Conservation (phyloP, 1,284 basidiomycete species). For the Malassezia furfur region DNA sequence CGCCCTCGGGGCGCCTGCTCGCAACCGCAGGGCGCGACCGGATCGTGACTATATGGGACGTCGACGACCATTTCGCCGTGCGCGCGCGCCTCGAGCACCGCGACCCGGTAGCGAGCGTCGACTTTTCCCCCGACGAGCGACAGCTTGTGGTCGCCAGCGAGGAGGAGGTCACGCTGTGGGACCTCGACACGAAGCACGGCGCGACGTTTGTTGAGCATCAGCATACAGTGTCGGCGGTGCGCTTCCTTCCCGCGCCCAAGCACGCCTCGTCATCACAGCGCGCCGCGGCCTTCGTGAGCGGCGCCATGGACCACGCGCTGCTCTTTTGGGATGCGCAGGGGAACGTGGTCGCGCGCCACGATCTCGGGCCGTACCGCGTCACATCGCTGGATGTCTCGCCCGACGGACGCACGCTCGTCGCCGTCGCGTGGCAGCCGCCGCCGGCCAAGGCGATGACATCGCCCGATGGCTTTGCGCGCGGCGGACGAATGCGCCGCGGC, state of each 20-base stretch:
- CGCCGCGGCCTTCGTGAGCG: slow-evolving; percentile 68
- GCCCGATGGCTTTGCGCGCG: not conserved
- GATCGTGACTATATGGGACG: slow-evolving; percentile 72
- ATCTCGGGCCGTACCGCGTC: slow-evolving; percentile 68
- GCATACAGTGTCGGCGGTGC: slow-evolving; percentile 74
- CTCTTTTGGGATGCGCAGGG: slow-evolving; percentile 67
- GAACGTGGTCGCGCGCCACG: slow-evolving; percentile 61
- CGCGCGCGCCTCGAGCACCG: slow-evolving; percentile 10
- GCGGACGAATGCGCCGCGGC: not conserved
- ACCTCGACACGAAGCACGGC: slow-evolving; percentile 14
- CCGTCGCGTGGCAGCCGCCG: slow-evolving; percentile 50
- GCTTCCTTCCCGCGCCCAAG: slow-evolving; percentile 61
- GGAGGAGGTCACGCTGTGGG: slow-evolving; percentile 29
- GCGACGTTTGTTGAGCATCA: slow-evolving; percentile 58
- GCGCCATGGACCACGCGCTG: slow-evolving; percentile 76
- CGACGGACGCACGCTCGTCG: slow-evolving; percentile 70
- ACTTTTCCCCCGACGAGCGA: slow-evolving; percentile 49
- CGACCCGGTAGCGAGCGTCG: slow-evolving; percentile 51
- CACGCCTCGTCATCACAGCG: not conserved
- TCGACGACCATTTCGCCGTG: not conserved
- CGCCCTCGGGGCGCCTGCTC: slow-evolving; percentile 71
- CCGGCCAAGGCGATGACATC: not conserved
- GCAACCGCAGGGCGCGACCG: slow-evolving; percentile 82
- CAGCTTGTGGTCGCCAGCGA: slow-evolving; percentile 28
- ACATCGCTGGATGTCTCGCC: slow-evolving; percentile 78